These are phyloP conservation scores for Nakazawaea anatomiae DNA, from an alignment of 805 yeast genomes.

Conservation along the genomic window DNA sequence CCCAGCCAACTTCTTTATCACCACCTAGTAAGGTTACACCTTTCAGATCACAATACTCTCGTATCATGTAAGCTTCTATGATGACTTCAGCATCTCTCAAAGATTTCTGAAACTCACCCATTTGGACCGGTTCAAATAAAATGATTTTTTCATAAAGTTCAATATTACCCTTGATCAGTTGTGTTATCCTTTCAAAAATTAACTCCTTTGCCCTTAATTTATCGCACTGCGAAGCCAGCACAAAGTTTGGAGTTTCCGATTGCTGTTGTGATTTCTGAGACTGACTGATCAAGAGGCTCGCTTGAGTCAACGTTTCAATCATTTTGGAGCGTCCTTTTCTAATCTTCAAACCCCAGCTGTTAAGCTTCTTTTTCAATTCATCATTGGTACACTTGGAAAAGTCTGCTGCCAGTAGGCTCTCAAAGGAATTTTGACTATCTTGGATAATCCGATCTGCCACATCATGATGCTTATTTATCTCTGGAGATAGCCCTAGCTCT, in stretches of 20 bases:
- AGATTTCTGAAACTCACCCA: constrained; percentile 13
- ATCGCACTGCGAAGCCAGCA: constrained; percentile 10
- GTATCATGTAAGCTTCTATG: constrained; percentile 16
- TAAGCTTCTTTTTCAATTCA: constrained; percentile 21
- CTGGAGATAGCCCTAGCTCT: too few relatives aligned
- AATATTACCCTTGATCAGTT: constrained; percentile 13
- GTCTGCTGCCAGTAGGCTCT: constrained; percentile 4
- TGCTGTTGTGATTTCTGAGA: constrained; percentile 10
- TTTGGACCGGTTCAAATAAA: constrained; percentile 19
- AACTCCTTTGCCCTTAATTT: constrained; percentile 9
- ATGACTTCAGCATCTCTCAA: constrained; percentile 13
- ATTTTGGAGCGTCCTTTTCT: constrained; percentile 25
- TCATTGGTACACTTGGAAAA: constrained; percentile 12
- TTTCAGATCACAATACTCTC: constrained; percentile 21
- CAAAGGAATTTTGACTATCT: background rate
- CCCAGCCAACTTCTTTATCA: constrained; percentile 3
- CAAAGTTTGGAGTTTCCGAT: constrained; percentile 12
- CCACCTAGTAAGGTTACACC: constrained; percentile 20
- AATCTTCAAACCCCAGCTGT: constrained; percentile 33
- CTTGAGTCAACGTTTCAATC: constrained; percentile 24
- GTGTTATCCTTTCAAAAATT: constrained; percentile 15
- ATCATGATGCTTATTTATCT: too few relatives aligned
- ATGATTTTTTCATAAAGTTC: constrained; percentile 15
- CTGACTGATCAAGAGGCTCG: constrained; percentile 16
- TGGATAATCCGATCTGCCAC: background rate